Conservation (phyloP, 129 eudicot genomes). For the Helichrysum umbraculigerum region DNA sequence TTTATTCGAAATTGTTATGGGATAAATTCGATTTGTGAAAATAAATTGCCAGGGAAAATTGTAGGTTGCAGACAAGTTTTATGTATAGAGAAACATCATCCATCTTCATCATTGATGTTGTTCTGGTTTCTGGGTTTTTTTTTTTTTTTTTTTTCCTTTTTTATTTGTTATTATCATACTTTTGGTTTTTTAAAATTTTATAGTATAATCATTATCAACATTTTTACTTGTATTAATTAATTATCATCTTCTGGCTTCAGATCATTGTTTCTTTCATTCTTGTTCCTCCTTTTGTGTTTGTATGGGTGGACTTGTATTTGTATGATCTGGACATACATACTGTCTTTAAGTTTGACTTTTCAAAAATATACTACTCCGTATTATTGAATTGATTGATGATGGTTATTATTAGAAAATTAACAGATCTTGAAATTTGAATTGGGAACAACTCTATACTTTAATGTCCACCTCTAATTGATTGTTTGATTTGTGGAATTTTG, state of each 20-base stretch:
- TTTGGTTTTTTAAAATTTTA: slow-evolving; percentile 40
- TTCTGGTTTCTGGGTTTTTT: slow-evolving; percentile 38
- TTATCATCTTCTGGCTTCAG: slow-evolving; percentile 15
- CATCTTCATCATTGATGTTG: slow-evolving; percentile 9
- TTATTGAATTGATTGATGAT: not conserved
- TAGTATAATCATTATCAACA: slow-evolving; percentile 58
- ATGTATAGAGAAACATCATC: slow-evolving; percentile 61
- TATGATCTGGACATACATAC: not conserved
- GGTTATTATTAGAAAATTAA: slow-evolving; percentile 2
- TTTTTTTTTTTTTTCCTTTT: slow-evolving; percentile 46
- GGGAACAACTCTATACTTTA: slow-evolving; percentile 15
- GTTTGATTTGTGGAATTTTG: slow-evolving; percentile 29
- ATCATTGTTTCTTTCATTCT: not conserved
- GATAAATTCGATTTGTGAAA: slow-evolving; percentile 63
- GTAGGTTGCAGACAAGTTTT: slow-evolving; percentile 59
- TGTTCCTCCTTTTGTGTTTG: slow-evolving; percentile 2
- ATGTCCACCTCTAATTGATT: slow-evolving; percentile 13
- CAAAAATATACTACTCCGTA: too few relatives aligned
- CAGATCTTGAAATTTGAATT: slow-evolving; percentile 2
- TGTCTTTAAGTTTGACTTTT: slow-evolving; percentile 5
- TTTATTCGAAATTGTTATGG: slow-evolving; percentile 55
- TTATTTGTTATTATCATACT: slow-evolving; percentile 50
- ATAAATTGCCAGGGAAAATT: slow-evolving; percentile 58
- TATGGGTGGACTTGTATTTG: not conserved
- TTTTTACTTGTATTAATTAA: slow-evolving; percentile 47